Evolutionary conservation across 129 eudicot species (phyloP).

Genomic region (Pulicaria dysenterica): DNA sequence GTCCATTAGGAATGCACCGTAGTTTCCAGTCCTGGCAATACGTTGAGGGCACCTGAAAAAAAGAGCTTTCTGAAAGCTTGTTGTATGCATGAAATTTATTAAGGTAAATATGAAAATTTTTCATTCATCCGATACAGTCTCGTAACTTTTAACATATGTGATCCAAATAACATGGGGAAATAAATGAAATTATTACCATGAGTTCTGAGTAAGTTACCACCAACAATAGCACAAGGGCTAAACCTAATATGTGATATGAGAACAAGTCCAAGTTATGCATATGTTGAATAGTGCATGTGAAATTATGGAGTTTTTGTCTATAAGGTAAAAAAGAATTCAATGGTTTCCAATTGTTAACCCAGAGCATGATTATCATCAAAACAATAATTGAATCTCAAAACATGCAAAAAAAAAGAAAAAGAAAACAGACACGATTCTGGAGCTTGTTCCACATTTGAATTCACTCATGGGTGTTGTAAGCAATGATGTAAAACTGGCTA

Average conservation of each 20-base stretch:
- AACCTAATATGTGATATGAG: not conserved
- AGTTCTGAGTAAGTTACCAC: not conserved
- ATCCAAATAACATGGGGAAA: not conserved
- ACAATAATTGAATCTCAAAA: not conserved
- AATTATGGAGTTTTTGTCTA: not conserved
- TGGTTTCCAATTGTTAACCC: not conserved
- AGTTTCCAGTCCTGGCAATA: constrained; percentile 78
- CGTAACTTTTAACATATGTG: no score
- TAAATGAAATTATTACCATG: not conserved
- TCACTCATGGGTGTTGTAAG: constrained; percentile 8
- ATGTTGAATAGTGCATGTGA: not conserved
- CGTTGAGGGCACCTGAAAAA: constrained; percentile 87
- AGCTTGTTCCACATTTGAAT: not conserved
- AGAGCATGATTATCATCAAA: not conserved
- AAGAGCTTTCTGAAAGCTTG: not conserved
- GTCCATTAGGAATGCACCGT: constrained; percentile 96
- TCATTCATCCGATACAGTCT: not conserved
- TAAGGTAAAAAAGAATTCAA: not conserved
- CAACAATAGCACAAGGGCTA: not conserved
- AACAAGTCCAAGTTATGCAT: not conserved
- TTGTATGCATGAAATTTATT: no score
- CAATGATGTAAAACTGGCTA: no score
- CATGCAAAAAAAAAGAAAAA: not conserved
- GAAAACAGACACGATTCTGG: not conserved
- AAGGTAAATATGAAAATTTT: not conserved